These are phyloP conservation scores for Penicillium sp. DNA, from an alignment of 2,329 filamentous ascomycete species.

Conservation along the genomic window DNA sequence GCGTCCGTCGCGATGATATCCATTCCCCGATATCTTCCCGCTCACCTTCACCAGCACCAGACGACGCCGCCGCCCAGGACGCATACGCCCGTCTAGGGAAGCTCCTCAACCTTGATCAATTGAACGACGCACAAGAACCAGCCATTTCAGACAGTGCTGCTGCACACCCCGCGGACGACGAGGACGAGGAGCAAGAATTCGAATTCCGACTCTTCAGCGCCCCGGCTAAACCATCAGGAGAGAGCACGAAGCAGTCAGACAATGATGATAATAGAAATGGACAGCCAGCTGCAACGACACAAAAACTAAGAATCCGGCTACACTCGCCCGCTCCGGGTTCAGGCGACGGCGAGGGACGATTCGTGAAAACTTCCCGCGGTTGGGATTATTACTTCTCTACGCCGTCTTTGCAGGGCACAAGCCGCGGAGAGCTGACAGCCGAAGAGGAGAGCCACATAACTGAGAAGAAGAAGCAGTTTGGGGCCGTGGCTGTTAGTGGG, in stretches of 20 bases:
- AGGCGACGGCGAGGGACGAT: constrained; percentile 33
- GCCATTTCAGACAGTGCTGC: constrained; percentile 2
- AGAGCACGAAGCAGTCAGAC: neutral
- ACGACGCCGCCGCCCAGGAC: constrained; percentile 28
- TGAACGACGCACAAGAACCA: constrained; percentile 13
- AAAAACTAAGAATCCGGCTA: constrained; percentile 40
- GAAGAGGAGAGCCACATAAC: constrained; percentile 15
- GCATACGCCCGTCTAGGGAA: constrained; percentile 32
- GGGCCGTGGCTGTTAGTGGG: constrained; percentile 38
- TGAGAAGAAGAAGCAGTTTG: constrained; percentile 31
- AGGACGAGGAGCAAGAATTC: constrained; percentile 43
- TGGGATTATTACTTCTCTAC: constrained; percentile 44
- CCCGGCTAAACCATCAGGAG: constrained; percentile 21
- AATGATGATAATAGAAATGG: neutral
- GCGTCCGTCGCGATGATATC: constrained; percentile 39
- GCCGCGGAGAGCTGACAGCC: neutral
- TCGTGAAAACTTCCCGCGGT: constrained; percentile 41
- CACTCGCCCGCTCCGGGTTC: constrained; percentile 39
- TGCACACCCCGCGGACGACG: constrained; percentile 9
- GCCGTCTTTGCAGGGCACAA: constrained; percentile 27
- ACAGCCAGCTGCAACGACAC: constrained; percentile 19
- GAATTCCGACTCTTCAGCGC: constrained; percentile 44
- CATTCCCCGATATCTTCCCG: constrained; percentile 31
- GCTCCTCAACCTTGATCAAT: constrained; percentile 34
- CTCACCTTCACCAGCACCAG: constrained; percentile 29